A percentile compares a stretch with the other conserved stretches of the same genome.
These are phyloP conservation scores for Suhomyces prunicola DNA, from an alignment of 805 yeast species.

Conservation along the genomic window DNA sequence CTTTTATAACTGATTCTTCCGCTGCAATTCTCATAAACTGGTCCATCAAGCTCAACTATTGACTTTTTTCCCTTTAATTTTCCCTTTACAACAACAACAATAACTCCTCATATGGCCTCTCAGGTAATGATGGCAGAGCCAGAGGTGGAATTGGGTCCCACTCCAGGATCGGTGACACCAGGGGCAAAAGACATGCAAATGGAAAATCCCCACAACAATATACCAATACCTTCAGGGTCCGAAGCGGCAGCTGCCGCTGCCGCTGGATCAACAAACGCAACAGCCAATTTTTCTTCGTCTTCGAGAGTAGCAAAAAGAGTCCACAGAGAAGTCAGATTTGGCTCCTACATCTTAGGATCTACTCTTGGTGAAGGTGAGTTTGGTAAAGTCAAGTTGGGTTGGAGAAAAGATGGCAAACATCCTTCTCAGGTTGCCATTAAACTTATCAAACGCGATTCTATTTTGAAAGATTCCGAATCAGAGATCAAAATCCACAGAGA, in stretches of 20 bases:
- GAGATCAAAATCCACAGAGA: constrained; percentile 91
- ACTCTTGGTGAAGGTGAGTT: constrained; percentile 98
- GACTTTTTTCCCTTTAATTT: neutral
- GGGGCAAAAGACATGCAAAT: neutral
- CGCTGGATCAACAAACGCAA: neutral
- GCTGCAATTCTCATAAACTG: neutral
- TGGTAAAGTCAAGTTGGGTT: constrained; percentile 95
- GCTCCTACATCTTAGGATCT: constrained; percentile 85
- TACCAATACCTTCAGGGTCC: neutral
- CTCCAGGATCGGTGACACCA: neutral
- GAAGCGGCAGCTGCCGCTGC: constrained; percentile 3
- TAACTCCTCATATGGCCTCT: constrained; percentile 3
- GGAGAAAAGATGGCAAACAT: constrained; percentile 81
- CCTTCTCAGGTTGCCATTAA: constrained; percentile 91
- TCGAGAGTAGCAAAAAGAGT: constrained; percentile 24
- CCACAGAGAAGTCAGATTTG: constrained; percentile 76
- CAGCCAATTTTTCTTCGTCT: neutral
- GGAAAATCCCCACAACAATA: constrained; percentile 7
- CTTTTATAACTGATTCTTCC: constrained; percentile 2
- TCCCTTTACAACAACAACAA: constrained; percentile 1
- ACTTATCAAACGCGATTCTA: constrained; percentile 80
- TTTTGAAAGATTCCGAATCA: constrained; percentile 81
- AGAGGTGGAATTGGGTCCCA: constrained; percentile 1
- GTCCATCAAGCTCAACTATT: neutral
- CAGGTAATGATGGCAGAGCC: constrained; percentile 3